Evolutionary conservation across 1,139 yeast genomes (phyloP), one percentile per base, ranked within the genome.

Genomic region (Yamadazyma triangularis): DNA sequence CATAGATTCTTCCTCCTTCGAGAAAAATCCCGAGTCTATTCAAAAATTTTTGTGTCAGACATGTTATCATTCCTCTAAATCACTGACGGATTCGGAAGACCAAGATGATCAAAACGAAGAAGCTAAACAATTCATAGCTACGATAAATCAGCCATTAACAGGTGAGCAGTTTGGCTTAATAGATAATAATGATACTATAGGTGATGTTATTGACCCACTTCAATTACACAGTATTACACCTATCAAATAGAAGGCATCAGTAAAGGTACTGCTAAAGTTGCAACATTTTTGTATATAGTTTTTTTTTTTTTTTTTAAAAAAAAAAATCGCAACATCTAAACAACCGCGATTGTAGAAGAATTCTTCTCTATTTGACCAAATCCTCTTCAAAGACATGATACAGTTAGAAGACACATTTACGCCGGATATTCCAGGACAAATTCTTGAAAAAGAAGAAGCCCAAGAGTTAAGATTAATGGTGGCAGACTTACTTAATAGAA

Each of bases 341-440:
- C n/a, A n/a, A n/a, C n/a, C n/a, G n/a, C n/a, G n/a, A n/a, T n/a
- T n/a, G n/a, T n/a, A n/a, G n/a, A n/a, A n/a, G n/a, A n/a, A n/a
- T n/a, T n/a, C n/a, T n/a, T n/a, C n/a, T n/a, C n/a, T n/a, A n/a
- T n/a, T n/a, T n/a, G n/a, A n/a, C n/a, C n/a, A n/a, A n/a, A n/a
- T n/a, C n/a, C n/a, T n/a, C n/a, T n/a, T n/a, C n/a, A n/a, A n/a
- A n/a, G 20, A 9, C 6, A 21, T 21, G 23, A 21, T 33, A 32
- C 19, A 27, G 13, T 28, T 34, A 24, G 22, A 64, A 41, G 78
- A 76, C 27, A 67, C 89, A 51, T 76, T 75, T 26, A 77, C 85
- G 44, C 96, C 96, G 10, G 77, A 70, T 31, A 83, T 89, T 27
- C 96, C 96, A 2, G 97, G 97, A 13, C 73, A 73, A 9, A 64